Evolutionary conservation across 2,329 filamentous ascomycete species (phyloP), one percentile per base, ranked within the genome.

Genomic region (Xylariaceae sp.): DNA sequence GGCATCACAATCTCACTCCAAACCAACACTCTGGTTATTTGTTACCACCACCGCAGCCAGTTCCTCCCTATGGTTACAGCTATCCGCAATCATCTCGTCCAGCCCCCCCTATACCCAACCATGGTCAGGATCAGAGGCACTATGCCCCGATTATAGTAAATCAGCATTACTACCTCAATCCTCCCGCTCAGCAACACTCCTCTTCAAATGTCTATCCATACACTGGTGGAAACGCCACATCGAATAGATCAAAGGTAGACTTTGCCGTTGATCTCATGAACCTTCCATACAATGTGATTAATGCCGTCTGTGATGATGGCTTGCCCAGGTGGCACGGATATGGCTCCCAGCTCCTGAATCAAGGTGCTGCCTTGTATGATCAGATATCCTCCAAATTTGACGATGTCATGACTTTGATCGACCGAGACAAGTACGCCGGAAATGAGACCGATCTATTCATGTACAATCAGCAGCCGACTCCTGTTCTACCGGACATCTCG

Each of bases 381-480:
- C 72, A 82, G 49, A 79, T 90, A 43, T 80, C 76, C 13, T 74
- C 75, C 3, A 83, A 83, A 47, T 79, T 92, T 54, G 80, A 89
- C 65, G 72, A 82, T 42, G 77, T 90, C 51, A 82, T 92, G 66
- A 89, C 87, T 1, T 75, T 80, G 28, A 90, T 92, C 50, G 88
- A 92, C 65, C 75, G 78, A 17, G 86, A 88, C 22, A 73, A 70
- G 31, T 75, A 76, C 22, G 61, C 67, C 13, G 79, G 79, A 5
- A 70, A 79, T 53, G 81, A 87, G 63, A 75, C 73, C 47, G 80
- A 82, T 48, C 69, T 87, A 34, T 76, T 76, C 50, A 64, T 66
- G 7, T 78, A 72, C 60, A 67, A 68, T 36, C 42, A 48, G 47
- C 58, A 13, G 16, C 34, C 66, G 1, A 22, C 45, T 11, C 53